Conservation (phyloP, 352 stramenopile genomes). For the Aphanomyces invadans region DNA sequence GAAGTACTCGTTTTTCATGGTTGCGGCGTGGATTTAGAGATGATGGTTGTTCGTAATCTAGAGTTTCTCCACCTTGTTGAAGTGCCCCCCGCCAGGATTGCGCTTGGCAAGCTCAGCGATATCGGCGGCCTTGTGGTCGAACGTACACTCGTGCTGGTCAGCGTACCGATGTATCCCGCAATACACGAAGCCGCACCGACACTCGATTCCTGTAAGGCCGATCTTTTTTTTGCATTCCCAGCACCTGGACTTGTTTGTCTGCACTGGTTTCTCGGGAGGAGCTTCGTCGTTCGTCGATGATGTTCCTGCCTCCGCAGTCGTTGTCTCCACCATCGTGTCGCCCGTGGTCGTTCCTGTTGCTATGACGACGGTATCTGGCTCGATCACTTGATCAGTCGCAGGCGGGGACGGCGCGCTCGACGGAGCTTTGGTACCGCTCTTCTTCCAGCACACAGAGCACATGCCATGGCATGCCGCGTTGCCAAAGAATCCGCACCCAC, state of each 20-base stretch:
- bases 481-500: constrained; percentile 72
- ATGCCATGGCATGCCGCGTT: constrained; percentile 56
- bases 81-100: constrained; percentile 69
- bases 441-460: constrained; percentile 81
- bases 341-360: too few species aligned
- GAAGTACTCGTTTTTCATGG: too few species aligned
- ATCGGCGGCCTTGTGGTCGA: constrained; percentile 78
- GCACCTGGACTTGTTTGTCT: constrained; percentile 87
- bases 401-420: constrained; percentile 35
- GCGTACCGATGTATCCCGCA: constrained; percentile 80
- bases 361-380: not conserved
- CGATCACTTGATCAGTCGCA: constrained; percentile 1
- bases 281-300: constrained; percentile 21
- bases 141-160: constrained; percentile 76
- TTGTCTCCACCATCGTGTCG: too few species aligned
- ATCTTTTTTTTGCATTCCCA: constrained; percentile 89
- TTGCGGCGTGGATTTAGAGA: too few species aligned
- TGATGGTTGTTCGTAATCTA: too few species aligned
- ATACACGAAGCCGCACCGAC: constrained; percentile 81
- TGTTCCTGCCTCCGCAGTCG: constrained; percentile 24
- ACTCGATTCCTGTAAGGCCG: constrained; percentile 81
- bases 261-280: constrained; percentile 38
- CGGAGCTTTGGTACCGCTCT: constrained; percentile 61
- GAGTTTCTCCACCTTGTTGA: constrained; percentile 78
- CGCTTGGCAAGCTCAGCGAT: constrained; percentile 63